These are phyloP conservation scores for Biscogniauxia marginata DNA, from an alignment of 2,329 filamentous ascomycete genomes.

Conservation along the genomic window DNA sequence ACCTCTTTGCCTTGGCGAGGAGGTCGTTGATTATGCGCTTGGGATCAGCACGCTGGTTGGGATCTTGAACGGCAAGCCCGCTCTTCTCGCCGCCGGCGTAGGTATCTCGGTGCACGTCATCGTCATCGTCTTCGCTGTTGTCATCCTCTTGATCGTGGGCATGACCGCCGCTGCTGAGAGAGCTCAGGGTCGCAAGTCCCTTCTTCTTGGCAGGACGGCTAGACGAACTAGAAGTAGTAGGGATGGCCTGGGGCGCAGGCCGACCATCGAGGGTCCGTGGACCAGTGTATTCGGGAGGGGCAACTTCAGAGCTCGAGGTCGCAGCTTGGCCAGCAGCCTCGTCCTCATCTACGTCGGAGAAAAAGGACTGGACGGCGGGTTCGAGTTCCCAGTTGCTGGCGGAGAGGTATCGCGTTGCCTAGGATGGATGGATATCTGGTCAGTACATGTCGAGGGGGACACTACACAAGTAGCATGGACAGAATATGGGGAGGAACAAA, in stretches of 20 bases:
- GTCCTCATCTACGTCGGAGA: slow-evolving; percentile 53
- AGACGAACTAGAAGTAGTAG: slow-evolving; percentile 34
- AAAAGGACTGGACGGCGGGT: slow-evolving; percentile 62
- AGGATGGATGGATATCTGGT: not conserved
- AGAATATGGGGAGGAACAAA: slow-evolving; percentile 1
- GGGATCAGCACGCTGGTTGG: slow-evolving; percentile 46
- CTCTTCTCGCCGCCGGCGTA: slow-evolving; percentile 88
- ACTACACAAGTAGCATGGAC: not conserved
- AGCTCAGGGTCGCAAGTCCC: slow-evolving; percentile 61
- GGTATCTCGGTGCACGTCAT: slow-evolving; percentile 65
- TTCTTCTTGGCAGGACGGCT: slow-evolving; percentile 53
- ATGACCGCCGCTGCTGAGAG: slow-evolving; percentile 48
- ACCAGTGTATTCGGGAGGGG: slow-evolving; percentile 50
- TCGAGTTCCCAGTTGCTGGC: slow-evolving; percentile 66
- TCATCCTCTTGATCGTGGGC: slow-evolving; percentile 56
- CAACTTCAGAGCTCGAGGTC: slow-evolving; percentile 26
- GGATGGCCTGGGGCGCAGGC: slow-evolving; percentile 48
- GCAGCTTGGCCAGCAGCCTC: slow-evolving; percentile 42
- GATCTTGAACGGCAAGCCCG: slow-evolving; percentile 66
- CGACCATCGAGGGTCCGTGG: slow-evolving; percentile 63
- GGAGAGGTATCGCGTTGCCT: slow-evolving; percentile 68
- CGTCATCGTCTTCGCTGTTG: slow-evolving; percentile 54
- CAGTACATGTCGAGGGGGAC: not conserved
- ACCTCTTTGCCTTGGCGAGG: slow-evolving; percentile 63
- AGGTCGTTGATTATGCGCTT: slow-evolving; percentile 62